Evolutionary conservation across 129 eudicot genomes (phyloP), one percentile per base, ranked within the genome.

Genomic region (Pseudognaphalium luteoalbum): DNA sequence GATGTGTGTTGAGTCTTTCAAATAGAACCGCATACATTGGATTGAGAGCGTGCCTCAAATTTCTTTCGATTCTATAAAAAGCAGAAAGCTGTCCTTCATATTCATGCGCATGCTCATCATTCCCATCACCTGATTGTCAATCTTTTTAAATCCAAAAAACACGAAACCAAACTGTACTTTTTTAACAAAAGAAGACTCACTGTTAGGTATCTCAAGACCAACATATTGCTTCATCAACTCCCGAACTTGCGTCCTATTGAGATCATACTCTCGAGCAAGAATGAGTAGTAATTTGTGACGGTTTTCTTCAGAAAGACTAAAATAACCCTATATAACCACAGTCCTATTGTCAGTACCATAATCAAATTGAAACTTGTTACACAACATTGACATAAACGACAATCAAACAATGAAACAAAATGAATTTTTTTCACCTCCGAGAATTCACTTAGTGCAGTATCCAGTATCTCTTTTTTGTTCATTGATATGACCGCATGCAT

Each of bases 171-270:
- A 76, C 39, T 50, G 69, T 51, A 52, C 21, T 16, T 30, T 51
- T 34, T 41, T 20, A 76, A 20, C 74, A 77, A 57, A 77, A 60
- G 59, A 66, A 72, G 73, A 66, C 85, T 82, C 78, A 88, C 97
- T 87, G n/a, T 34, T 42, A 47, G 98, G 96, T 69, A 88, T 84
- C 85, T 90, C 85, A 78, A 93, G 90, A 29, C 84, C 91, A 80
- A 88, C 85, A 82, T 90, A 90, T 69, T 90, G 98, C 89, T 88
- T 93, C 94, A 93, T 88, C 80, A 90, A 70, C 52, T 93, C 97
- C 63, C 84, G 88, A 76, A 93, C 96, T 81, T 90, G 94, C 16
- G 63, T 79, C 87, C 98, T 81, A 74, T 87, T 85, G 15, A 93
- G 88, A 76, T 93, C 98, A 82, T 93, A 90, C 66, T 93, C 97